Conservation (phyloP, 2,329 filamentous ascomycete species). For the Fusarium pseudoanthophilum region DNA sequence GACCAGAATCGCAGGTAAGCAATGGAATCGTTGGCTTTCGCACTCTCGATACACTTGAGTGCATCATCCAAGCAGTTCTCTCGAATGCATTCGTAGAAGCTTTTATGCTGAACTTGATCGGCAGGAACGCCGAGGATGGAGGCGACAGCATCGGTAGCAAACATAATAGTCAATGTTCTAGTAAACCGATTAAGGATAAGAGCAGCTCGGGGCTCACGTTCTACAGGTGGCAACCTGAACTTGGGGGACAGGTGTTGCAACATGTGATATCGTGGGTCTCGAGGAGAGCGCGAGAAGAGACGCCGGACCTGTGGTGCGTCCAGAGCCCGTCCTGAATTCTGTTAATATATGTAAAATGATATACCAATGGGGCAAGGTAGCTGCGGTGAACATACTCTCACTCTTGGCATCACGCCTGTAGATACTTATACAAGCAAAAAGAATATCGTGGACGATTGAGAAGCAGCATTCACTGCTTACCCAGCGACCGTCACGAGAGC, state of each 20-base stretch:
- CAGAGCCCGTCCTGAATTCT: constrained; percentile 72
- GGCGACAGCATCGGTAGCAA: constrained; percentile 79
- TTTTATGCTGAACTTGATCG: constrained; percentile 76
- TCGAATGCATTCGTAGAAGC: constrained; percentile 89
- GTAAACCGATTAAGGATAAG: constrained; percentile 90
- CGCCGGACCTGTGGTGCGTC: constrained; percentile 83
- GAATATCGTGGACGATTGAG: constrained; percentile 86
- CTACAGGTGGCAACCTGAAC: constrained; percentile 71
- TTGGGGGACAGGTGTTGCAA: constrained; percentile 85
- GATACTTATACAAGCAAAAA: constrained; percentile 85
- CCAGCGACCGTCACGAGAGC: constrained; percentile 75
- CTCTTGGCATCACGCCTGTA: constrained; percentile 76
- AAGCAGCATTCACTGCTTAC: constrained; percentile 89
- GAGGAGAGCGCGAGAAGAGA: constrained; percentile 82
- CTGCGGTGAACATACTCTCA: constrained; percentile 69
- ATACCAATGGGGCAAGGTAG: not conserved
- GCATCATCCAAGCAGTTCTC: constrained; percentile 81
- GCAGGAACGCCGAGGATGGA: constrained; percentile 80
- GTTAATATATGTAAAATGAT: constrained; percentile 18
- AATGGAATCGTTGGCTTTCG: constrained; percentile 91
- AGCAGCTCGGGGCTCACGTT: constrained; percentile 83
- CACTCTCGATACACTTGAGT: constrained; percentile 81
- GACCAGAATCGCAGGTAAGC: constrained; percentile 90
- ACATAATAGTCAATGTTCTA: constrained; percentile 84
- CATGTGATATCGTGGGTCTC: constrained; percentile 91